These are phyloP conservation scores for Sherardia arvensis DNA, from an alignment of 257 asterid species.

Conservation along the genomic window DNA sequence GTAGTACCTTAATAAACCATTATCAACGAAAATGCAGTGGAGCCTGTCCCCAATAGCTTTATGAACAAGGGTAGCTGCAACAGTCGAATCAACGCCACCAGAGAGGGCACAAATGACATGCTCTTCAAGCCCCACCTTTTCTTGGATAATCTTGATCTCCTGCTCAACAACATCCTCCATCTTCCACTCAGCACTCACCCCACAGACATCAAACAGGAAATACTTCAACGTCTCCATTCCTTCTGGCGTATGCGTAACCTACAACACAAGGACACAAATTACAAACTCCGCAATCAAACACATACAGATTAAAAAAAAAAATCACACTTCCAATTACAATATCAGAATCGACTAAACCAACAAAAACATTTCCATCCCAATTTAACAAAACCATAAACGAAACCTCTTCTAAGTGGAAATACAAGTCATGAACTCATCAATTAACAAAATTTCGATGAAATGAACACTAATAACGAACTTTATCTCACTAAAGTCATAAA, in stretches of 20 bases:
- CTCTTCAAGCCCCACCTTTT: conserved; percentile 60
- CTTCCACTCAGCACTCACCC: conserved; percentile 67
- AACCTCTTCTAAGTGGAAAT: not conserved
- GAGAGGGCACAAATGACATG: conserved; percentile 95
- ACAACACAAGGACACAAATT: conserved; percentile 11
- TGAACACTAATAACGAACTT: not conserved
- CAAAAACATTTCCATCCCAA: not conserved
- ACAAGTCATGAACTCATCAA: not conserved
- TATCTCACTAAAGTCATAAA: not conserved
- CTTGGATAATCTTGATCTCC: conserved; percentile 54
- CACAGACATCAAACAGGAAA: conserved; percentile 76
- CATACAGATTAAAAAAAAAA: not conserved
- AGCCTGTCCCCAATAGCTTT: conserved; percentile 94
- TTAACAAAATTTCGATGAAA: not conserved
- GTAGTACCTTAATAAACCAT: conserved; percentile 74
- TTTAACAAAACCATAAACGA: not conserved
- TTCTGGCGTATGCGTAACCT: conserved; percentile 93
- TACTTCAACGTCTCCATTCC: conserved; percentile 81
- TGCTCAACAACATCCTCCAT: conserved; percentile 91
- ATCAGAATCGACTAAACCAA: not conserved
- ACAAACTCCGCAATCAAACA: not conserved
- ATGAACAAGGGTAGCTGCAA: conserved; percentile 93
- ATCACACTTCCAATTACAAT: not conserved
- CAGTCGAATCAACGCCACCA: conserved; percentile 97
- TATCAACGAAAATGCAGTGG: conserved; percentile 91